A percentile compares a stretch with the other conserved stretches of the same genome.
Conservation (phyloP, 2,329 filamentous ascomycete species). For the Penicillium italicum region DNA sequence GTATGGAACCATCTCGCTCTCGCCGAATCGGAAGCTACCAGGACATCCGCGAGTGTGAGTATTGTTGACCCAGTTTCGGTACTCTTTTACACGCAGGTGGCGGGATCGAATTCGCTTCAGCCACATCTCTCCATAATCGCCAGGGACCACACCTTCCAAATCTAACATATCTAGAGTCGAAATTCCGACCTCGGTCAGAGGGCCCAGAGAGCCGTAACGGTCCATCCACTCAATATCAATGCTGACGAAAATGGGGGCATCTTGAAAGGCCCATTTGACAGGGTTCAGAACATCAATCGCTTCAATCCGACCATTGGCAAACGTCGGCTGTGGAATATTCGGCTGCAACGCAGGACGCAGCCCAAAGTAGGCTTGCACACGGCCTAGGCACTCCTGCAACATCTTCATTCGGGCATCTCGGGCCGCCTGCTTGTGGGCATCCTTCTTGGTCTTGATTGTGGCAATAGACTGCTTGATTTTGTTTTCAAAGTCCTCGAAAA, state of each 20-base stretch:
- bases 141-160: constrained; percentile 56
- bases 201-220: constrained; percentile 58
- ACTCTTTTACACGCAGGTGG: constrained; percentile 74
- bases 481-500: constrained; percentile 28
- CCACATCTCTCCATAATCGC: constrained; percentile 63
- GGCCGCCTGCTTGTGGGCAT: constrained; percentile 47
- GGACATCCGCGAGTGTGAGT: constrained; percentile 70
- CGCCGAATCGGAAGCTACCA: constrained; percentile 68
- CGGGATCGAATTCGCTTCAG: constrained; percentile 61
- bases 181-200: constrained; percentile 82
- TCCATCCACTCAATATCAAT: constrained; percentile 86
- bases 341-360: constrained; percentile 44
- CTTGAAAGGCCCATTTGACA: constrained; percentile 44
- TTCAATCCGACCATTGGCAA: neutral
- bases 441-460: constrained; percentile 50
- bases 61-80: constrained; percentile 62
- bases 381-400: constrained; percentile 56
- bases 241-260: constrained; percentile 66
- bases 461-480: constrained; percentile 54
- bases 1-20: constrained; percentile 54
- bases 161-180: constrained; percentile 71
- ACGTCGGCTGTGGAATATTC: neutral
- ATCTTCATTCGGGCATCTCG: constrained; percentile 38
- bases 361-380: constrained; percentile 68
- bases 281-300: constrained; percentile 48